Evolutionary conservation across 208 protist species (phyloP).

Genomic region (Trypanosoma mega): DNA sequence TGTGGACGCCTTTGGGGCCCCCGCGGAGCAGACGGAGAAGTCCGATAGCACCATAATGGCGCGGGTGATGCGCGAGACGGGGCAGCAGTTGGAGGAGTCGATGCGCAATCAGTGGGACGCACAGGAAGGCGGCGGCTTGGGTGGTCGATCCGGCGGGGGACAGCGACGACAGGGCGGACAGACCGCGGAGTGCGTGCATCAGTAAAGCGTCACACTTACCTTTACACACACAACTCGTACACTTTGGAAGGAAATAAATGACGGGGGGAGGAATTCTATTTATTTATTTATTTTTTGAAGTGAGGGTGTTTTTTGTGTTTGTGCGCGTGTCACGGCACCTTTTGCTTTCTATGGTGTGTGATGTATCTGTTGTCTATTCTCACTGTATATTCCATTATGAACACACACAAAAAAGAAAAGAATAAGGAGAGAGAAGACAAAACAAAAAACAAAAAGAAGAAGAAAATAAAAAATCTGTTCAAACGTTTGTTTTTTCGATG

Average conservation of each 20-base stretch:
- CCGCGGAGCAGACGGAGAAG: slow-evolving; percentile 27
- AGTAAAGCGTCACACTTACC: too few species aligned
- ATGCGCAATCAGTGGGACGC: slow-evolving; percentile 68
- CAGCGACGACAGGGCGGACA: slow-evolving; percentile 34
- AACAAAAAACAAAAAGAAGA: slow-evolving; percentile 3
- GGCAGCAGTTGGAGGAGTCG: slow-evolving; percentile 75
- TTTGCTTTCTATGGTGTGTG: too few species aligned
- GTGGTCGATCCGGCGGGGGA: slow-evolving; percentile 22
- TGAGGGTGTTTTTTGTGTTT: too few species aligned
- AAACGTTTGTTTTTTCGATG: too few species aligned
- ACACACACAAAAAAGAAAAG: not conserved
- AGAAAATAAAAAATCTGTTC: not conserved
- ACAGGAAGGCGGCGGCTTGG: slow-evolving; percentile 36
- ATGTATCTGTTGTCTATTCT: not conserved
- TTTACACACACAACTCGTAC: too few species aligned
- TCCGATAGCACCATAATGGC: slow-evolving; percentile 60
- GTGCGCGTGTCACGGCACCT: too few species aligned
- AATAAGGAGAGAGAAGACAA: not conserved
- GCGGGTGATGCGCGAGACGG: slow-evolving; percentile 68
- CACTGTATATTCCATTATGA: not conserved
- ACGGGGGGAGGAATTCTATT: too few species aligned
- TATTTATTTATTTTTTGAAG: too few species aligned
- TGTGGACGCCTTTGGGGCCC: slow-evolving; percentile 61
- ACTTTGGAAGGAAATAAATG: too few species aligned
- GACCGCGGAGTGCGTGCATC: slow-evolving; percentile 66